These are phyloP conservation scores for Lasiodiplodia theobromae DNA, from an alignment of 2,329 filamentous ascomycete genomes.

Conservation along the genomic window DNA sequence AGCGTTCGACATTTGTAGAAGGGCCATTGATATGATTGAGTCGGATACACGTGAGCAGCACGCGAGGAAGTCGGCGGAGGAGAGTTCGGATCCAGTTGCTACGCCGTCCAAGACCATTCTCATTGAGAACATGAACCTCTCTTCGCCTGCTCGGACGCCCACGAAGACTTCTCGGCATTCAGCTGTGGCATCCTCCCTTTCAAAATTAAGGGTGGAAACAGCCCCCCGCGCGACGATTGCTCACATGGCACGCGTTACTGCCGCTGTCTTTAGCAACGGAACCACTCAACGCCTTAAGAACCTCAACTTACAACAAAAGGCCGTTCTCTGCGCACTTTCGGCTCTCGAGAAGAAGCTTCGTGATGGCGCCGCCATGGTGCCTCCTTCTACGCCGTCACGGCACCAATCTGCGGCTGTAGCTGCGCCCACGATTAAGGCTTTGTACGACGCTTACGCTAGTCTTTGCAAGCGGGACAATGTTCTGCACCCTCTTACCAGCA, in stretches of 20 bases:
- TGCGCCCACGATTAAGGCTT: conserved; percentile 80
- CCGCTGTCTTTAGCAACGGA: conserved; percentile 88
- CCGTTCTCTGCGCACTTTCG: conserved; percentile 85
- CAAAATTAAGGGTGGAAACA: conserved; percentile 72
- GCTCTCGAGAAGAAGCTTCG: conserved; percentile 82
- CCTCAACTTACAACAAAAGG: conserved; percentile 95
- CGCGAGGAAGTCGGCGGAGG: conserved; percentile 63
- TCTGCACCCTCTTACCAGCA: conserved; percentile 85
- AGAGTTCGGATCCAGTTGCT: conserved; percentile 61
- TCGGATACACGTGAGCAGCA: conserved; percentile 79
- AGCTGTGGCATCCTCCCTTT: conserved; percentile 54
- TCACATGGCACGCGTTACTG: conserved; percentile 90
- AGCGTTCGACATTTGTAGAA: conserved; percentile 91
- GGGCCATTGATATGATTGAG: conserved; percentile 89
- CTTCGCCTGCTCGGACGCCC: conserved; percentile 58
- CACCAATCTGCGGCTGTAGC: conserved; percentile 53
- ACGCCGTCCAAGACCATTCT: conserved; percentile 79
- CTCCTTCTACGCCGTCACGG: conserved; percentile 50
- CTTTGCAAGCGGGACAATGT: conserved; percentile 89
- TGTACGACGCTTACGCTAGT: conserved; percentile 83
- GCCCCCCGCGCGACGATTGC: conserved; percentile 89
- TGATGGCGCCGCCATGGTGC: conserved; percentile 37
- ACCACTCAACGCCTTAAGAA: conserved; percentile 82
- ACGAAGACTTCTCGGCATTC: conserved; percentile 40
- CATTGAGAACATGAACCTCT: conserved; percentile 80